phyloP scores from a whole-genome alignment of 192 early-diverging fungal species.

The Coemansia sp. region DNA sequence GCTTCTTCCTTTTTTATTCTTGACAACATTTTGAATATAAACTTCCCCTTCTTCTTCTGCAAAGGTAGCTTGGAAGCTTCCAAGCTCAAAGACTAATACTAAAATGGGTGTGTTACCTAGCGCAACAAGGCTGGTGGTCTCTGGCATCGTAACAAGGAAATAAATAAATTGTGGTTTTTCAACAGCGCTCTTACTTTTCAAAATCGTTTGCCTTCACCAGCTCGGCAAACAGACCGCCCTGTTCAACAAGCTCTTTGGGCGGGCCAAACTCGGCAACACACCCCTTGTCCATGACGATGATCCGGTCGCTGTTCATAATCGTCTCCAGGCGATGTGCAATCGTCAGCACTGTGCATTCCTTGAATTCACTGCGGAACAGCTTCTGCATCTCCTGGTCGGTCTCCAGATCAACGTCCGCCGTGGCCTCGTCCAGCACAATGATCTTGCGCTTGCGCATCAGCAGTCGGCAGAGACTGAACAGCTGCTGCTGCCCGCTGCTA shows the following conservation, averaged over 20 bases:
- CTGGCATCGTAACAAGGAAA: background rate
- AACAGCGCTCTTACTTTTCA: background rate
- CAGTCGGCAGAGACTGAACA: slow-evolving; percentile 64
- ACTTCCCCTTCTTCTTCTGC: no score
- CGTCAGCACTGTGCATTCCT: slow-evolving; percentile 54
- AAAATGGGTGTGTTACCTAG: no score
- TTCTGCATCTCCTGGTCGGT: slow-evolving; percentile 27
- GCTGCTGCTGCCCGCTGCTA: slow-evolving; percentile 61
- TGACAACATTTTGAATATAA: no score
- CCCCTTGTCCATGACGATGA: slow-evolving; percentile 75
- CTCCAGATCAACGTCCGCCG: slow-evolving; percentile 60
- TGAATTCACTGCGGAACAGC: slow-evolving; percentile 57
- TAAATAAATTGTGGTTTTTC: background rate
- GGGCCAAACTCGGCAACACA: slow-evolving; percentile 62
- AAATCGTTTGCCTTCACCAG: slow-evolving; percentile 27
- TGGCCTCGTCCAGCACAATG: slow-evolving; percentile 70
- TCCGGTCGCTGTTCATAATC: slow-evolving; percentile 64
- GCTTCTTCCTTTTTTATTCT: no score
- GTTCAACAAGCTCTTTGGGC: slow-evolving; percentile 60
- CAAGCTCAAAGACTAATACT: no score
- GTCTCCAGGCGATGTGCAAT: slow-evolving; percentile 78
- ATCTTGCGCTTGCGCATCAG: slow-evolving; percentile 58
- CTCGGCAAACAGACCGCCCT: slow-evolving; percentile 36
- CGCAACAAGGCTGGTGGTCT: background rate
- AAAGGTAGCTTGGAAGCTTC: no score